Percentiles rank a stretch among this genome's conserved stretches.
Conservation (phyloP, 2,329 filamentous ascomycete species). For the Chaetomium sp. region DNA sequence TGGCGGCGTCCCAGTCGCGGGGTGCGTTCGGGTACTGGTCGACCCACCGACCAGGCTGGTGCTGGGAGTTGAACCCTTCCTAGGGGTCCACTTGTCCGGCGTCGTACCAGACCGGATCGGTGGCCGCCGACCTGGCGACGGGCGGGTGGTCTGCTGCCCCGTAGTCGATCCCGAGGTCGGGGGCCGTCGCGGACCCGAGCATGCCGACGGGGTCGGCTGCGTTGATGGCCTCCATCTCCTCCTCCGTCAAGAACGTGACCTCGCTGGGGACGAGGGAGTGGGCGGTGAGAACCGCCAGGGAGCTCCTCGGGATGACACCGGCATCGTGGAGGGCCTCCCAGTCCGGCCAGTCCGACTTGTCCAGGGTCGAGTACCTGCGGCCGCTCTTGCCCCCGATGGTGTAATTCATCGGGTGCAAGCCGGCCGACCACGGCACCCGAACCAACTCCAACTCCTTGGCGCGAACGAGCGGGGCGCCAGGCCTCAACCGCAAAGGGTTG, state of each 20-base stretch:
- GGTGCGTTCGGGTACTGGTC: constrained; percentile 3
- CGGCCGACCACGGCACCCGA: neutral
- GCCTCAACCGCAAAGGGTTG: constrained; percentile 16
- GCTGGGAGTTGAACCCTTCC: constrained; percentile 3
- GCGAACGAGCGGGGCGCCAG: neutral
- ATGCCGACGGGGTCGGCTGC: neutral
- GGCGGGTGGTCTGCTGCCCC: neutral
- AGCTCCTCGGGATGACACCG: neutral
- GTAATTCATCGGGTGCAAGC: constrained; percentile 16
- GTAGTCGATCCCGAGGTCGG: neutral
- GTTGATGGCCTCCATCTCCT: neutral
- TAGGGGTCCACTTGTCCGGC: neutral
- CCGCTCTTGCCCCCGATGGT: neutral
- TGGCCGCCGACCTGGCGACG: neutral
- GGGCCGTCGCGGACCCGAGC: neutral
- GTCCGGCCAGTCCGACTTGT: constrained; percentile 7
- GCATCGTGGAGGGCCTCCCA: neutral
- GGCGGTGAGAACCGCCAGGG: constrained; percentile 6
- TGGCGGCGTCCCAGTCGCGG: neutral
- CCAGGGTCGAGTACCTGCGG: constrained; percentile 3
- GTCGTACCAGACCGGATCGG: neutral
- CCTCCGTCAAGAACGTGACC: neutral
- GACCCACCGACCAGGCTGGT: neutral
- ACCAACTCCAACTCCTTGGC: neutral
- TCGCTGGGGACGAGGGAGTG: neutral